phyloP scores from a whole-genome alignment of 1,139 yeast genomes.

The Saccharomycopsis crataegensis region DNA sequence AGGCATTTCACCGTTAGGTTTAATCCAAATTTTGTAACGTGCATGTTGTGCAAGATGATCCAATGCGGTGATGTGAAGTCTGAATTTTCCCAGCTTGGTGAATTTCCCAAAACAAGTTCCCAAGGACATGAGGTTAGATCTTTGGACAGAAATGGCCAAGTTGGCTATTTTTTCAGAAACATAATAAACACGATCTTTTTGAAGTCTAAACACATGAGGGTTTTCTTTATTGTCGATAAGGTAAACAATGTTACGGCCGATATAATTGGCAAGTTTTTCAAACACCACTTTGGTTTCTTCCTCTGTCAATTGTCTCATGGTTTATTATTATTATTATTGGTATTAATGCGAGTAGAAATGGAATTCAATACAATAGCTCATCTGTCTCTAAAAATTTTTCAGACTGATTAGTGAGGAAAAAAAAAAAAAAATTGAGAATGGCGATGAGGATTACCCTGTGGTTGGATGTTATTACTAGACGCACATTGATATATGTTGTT shows the following conservation, averaged over 20 bases:
- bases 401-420: neutral
- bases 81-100: slow-evolving; percentile 95
- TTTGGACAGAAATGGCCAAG: slow-evolving; percentile 82
- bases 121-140: slow-evolving; percentile 83
- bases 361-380: neutral
- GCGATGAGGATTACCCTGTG: neutral
- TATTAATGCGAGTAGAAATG: neutral
- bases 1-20: slow-evolving; percentile 97
- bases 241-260: slow-evolving; percentile 87
- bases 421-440: neutral
- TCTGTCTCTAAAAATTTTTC: neutral
- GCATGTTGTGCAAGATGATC: slow-evolving; percentile 81
- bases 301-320: slow-evolving; percentile 92
- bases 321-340: neutral
- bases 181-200: slow-evolving; percentile 93
- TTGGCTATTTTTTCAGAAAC: slow-evolving; percentile 78
- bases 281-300: slow-evolving; percentile 95
- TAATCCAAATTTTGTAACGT: slow-evolving; percentile 92
- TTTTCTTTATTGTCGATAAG: slow-evolving; percentile 82
- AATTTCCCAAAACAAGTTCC: slow-evolving; percentile 95
- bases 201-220: slow-evolving; percentile 92
- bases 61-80: slow-evolving; percentile 88
- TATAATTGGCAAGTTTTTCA: slow-evolving; percentile 91
- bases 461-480: neutral
- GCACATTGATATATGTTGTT: neutral